Evolutionary conservation across 768 basidiomycete species (phyloP).

Genomic region (Psilocybe subaeruginosa): DNA sequence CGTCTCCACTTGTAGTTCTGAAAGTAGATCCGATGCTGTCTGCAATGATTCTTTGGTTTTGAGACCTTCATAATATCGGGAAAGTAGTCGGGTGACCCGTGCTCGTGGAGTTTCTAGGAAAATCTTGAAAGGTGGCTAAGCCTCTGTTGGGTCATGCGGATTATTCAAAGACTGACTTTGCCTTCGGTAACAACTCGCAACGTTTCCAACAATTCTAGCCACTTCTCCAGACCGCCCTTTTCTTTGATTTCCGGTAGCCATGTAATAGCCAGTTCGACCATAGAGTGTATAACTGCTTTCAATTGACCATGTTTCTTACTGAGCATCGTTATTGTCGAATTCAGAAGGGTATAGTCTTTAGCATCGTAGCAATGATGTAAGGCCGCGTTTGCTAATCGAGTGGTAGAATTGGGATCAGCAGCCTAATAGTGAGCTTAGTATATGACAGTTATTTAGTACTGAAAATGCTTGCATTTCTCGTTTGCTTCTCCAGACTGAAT

Average conservation of each 20-base stretch:
- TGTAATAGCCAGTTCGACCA: conserved; percentile 84
- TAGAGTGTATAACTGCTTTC: conserved; percentile 86
- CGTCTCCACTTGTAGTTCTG: conserved; percentile 97
- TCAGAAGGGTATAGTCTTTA: conserved; percentile 70
- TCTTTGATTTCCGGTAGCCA: conserved; percentile 82
- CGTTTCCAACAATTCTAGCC: conserved; percentile 90
- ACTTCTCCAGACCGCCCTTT: conserved; percentile 68
- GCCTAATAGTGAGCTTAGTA: conserved; percentile 54
- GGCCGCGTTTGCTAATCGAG: conserved; percentile 77
- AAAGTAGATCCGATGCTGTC: conserved; percentile 88
- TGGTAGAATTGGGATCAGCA: conserved; percentile 91
- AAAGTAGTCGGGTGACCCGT: conserved; percentile 86
- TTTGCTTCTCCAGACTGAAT: conserved; percentile 89
- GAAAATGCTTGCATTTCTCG: conserved; percentile 71
- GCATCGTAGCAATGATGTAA: conserved; percentile 74
- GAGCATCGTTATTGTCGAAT: conserved; percentile 94
- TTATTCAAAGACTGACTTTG: conserved; percentile 61
- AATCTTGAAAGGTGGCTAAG: conserved; percentile 55
- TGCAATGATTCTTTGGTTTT: conserved; percentile 73
- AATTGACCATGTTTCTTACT: conserved; percentile 99
- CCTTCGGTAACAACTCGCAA: conserved; percentile 93
- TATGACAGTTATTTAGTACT: too few relatives aligned
- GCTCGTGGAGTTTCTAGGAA: conserved; percentile 97
- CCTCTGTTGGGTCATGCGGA: neutral
- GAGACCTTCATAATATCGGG: conserved; percentile 82